These are phyloP conservation scores for Chrysosporium queenslandicum DNA, from an alignment of 2,329 filamentous ascomycete genomes.

Conservation along the genomic window DNA sequence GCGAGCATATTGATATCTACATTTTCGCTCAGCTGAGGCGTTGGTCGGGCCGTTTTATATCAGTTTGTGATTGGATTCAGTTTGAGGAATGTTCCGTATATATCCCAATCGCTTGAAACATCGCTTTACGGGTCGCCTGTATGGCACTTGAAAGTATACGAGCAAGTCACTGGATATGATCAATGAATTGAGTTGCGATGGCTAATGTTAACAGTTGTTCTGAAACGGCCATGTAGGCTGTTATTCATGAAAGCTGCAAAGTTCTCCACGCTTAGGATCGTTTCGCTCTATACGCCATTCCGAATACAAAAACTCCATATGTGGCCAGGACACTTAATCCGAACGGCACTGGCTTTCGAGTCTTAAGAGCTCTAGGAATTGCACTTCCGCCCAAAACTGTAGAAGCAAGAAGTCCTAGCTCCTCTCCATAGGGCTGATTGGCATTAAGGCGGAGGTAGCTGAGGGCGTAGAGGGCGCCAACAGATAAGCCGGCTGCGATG, in stretches of 20 bases:
- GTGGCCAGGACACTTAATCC: slow-evolving; percentile 67
- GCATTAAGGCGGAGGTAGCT: slow-evolving; percentile 69
- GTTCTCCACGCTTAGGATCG: slow-evolving; percentile 10
- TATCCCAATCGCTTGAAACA: not conserved
- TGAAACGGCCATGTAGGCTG: not conserved
- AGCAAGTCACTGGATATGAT: no score
- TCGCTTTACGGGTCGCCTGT: no score
- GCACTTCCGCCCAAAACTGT: slow-evolving; percentile 73
- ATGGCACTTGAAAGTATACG: no score
- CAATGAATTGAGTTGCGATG: no score
- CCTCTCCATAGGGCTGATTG: slow-evolving; percentile 70
- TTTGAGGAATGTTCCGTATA: not conserved
- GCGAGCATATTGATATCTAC: not conserved
- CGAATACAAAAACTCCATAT: slow-evolving; percentile 72
- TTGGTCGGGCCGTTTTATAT: not conserved
- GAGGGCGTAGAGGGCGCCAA: slow-evolving; percentile 68
- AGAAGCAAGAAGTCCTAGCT: slow-evolving; percentile 80
- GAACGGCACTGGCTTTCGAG: slow-evolving; percentile 72
- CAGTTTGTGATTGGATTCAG: not conserved
- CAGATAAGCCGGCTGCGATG: slow-evolving; percentile 69
- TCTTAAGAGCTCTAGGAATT: slow-evolving; percentile 75
- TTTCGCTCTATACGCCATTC: slow-evolving; percentile 49
- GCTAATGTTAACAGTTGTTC: not conserved
- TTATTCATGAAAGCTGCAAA: not conserved
- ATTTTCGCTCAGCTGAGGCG: not conserved